Base-by-base conservation (phyloP, 169 alveolate species). In the Plasmodium berghei region DNA sequence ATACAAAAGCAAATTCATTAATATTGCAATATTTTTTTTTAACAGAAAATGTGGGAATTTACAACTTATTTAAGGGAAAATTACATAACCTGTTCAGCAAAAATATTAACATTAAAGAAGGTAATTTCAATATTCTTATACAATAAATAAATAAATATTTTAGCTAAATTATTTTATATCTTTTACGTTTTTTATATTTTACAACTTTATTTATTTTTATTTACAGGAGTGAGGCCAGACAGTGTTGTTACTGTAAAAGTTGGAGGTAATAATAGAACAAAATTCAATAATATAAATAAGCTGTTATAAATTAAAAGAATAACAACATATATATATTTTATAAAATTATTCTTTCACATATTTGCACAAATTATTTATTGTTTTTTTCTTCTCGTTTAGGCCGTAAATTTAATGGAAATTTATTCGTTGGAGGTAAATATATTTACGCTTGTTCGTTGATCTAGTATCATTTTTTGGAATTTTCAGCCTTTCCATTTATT, bases 191-290 rank as follows among this genome's bases (percentile, higher is more conserved):
- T 22, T 24, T 20, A 26, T 4, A 3, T 3, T 34, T 34, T 34
- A 4, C 42, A 34, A 28, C 8, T 24, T 42, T 54, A 1, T 40
- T 12, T 20, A 40, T 54, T 71, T 71, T 26, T 16, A 45, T 28
- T 5, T 24, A 14, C 58, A 75, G 88, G 88, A 12, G 24, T 75
- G 10, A 61, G 49, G 48, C 24, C 88, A 55, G 88, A 75, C 46
- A 75, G 88, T 55, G 67, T 74, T 64, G 55, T 75, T 62, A 62
- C 67, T 20, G n/a, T 75, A 26, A 75, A 75, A 75, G 88, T 75
- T 63, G 88, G 88, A 61, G 72, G 88, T 75, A 75, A 75, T 9
- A 28, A 24, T 59, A 59, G 49, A 22, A 22, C 42, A 34, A 34
- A 34, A 34, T 34, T 34, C 8, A 4, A 34, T 34, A 3, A 34